Evolutionary conservation across 495 filamentous ascomycete species (phyloP).

Genomic region (Chaetomium cochliodes): DNA sequence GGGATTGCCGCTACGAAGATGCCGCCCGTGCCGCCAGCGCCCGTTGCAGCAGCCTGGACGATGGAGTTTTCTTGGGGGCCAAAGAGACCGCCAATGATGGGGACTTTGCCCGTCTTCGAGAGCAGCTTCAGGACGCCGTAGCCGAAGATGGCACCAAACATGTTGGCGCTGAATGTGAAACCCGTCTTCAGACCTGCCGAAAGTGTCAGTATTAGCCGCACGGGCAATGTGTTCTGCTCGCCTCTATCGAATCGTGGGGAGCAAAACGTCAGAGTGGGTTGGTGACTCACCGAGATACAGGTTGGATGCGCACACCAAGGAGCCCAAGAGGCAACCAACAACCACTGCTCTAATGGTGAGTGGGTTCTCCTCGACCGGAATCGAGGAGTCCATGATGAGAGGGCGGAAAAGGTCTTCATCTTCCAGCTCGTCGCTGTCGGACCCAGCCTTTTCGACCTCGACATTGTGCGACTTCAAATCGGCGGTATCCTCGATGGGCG

Average conservation of each 20-base stretch:
- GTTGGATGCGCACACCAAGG: slow-evolving; percentile 63
- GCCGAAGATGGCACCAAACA: slow-evolving; percentile 64
- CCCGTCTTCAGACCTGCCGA: slow-evolving; percentile 59
- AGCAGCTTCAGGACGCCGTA: slow-evolving; percentile 62
- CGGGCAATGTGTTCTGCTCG: too few relatives aligned
- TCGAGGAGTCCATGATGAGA: slow-evolving; percentile 45
- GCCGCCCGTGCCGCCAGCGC: slow-evolving; percentile 60
- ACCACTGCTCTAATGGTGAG: slow-evolving; percentile 58
- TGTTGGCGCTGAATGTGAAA: slow-evolving; percentile 60
- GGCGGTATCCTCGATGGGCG: slow-evolving; percentile 24
- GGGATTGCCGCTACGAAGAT: slow-evolving; percentile 65
- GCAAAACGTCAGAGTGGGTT: background rate
- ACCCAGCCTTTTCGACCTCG: slow-evolving; percentile 22
- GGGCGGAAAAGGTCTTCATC: slow-evolving; percentile 49
- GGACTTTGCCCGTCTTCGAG: slow-evolving; percentile 48
- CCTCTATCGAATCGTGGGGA: background rate
- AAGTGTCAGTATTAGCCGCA: background rate
- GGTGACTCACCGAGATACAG: slow-evolving; percentile 56
- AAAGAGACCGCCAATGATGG: slow-evolving; percentile 59
- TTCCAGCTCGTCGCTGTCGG: slow-evolving; percentile 25
- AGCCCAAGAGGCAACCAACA: slow-evolving; percentile 57
- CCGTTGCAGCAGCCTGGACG: slow-evolving; percentile 62
- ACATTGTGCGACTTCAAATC: slow-evolving; percentile 31
- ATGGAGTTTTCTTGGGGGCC: slow-evolving; percentile 69
- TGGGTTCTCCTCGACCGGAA: slow-evolving; percentile 49